Evolutionary conservation across 345 rosid species (phyloP), one percentile per base, ranked within the genome.

Genomic region (Gossypium bickii): DNA sequence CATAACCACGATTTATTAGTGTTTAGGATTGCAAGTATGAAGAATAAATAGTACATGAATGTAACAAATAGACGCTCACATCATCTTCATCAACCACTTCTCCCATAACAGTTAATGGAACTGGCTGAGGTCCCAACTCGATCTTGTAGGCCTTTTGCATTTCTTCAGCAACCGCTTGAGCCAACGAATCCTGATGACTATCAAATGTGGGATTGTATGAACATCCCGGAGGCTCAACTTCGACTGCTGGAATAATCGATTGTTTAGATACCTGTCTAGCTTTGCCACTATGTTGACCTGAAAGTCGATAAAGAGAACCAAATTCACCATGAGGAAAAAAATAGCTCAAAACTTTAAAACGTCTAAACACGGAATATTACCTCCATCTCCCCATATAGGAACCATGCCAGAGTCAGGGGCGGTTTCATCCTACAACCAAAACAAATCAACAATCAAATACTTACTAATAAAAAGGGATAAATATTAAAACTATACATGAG

Each of bases 101-200:
- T 45, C 92, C 94, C 1, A 82, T 80, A 84, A 93, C 89, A 69
- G 88, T 89, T 82, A 90, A 73, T 48, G 99, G 99, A 71, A 95
- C 96, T 15, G 94, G 97, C 73, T 85, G 85, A 74, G 99, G 99
- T 68, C 96, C 97, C 85, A 93, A 79, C 87, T 95, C 99, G 65
- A 59, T 74, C 77, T 83, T 82, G 82, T 90, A 91, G 73, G 82
- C 83, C 86, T 91, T 93, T 79, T 90, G 93, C 99, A 95, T 89
- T 84, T 95, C 98, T 74, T 87, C 93, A 15, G 99, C 99, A 78
- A 95, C 99, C 8, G 97, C 98, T 89, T 85, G 82, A 65, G 99
- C 97, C 84, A 93, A 81, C 20, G 90, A 80, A 84, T 95, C 98
- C 97, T 91, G 94, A 81, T 95, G 99, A 72, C 93, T 88, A 66